Evolutionary conservation across 148 eudicot genomes (phyloP), one percentile per base, ranked within the genome.

Genomic region (Bassia scoparia): DNA sequence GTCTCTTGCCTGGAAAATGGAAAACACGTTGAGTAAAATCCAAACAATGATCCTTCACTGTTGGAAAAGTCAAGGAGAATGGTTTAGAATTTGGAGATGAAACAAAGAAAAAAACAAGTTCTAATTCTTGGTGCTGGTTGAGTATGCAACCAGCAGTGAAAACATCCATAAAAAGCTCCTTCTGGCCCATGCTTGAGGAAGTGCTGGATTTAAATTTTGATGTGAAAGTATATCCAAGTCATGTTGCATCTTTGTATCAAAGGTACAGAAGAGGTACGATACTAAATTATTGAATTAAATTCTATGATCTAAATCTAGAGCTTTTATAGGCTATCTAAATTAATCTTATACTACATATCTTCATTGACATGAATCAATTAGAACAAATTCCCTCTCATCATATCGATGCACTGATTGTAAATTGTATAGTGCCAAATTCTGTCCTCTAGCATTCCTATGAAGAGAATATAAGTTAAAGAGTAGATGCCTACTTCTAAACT

Each of bases 71-170:
- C 69, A 79, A 83, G 34, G 84, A 87, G 73, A 83, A 74, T 58
- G 85, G 80, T 21, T 38, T 66, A 20, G 69, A 34, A 50, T 61
- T 54, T 62, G 82, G 74, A 64, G 70, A 67, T 67, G 82, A 82
- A 70, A 56, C 38, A 31, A 84, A 66, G 67, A 86, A 71, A 56
- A 89, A 81, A 78, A 63, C 74, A 63, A n/a, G 90, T 96, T 70
- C 84, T 96, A 12, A 89, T 96, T 75, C 88, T 96, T 79, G 99
- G 99, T 74, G 97, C 99, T 74, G 99, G 99, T n/a, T 86, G 97
- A 26, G 99, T 96, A 65, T 96, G 99, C 88, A 86, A 81, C 99
- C 99, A 76, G 96, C 97, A 72, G 94, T 55, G 96, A 92, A 73
- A 72, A 78, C 93, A 73, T 88, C 98, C 34, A 70, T 82, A 46